These are phyloP conservation scores for Encephalitozoon hellem DNA, from an alignment of 371 early-diverging fungal species.

Conservation along the genomic window DNA sequence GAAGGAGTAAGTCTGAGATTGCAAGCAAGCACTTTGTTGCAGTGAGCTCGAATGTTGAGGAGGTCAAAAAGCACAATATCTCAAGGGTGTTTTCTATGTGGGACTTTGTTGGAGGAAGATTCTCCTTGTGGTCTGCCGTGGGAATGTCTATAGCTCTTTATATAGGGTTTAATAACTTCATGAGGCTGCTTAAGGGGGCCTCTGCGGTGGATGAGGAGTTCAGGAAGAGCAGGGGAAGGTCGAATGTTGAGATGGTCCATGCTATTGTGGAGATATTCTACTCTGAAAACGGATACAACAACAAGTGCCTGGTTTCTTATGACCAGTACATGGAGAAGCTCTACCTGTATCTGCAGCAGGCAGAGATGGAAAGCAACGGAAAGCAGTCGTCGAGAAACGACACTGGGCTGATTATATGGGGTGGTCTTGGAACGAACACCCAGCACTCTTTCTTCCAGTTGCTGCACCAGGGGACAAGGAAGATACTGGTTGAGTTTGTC, in stretches of 20 bases:
- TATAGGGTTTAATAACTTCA: conserved; percentile 87
- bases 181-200: conserved; percentile 76
- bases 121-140: conserved; percentile 96
- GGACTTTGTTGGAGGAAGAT: conserved; percentile 99
- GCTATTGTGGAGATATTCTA: conserved; percentile 89
- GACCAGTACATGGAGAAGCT: conserved; percentile 91
- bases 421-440: conserved; percentile 94
- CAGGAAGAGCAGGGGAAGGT: conserved; percentile 69
- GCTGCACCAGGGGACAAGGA: conserved; percentile 92
- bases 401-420: conserved; percentile 95
- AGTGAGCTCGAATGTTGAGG: conserved; percentile 79
- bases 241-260: conserved; percentile 81
- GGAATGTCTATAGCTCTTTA: conserved; percentile 85
- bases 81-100: conserved; percentile 96
- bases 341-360: conserved; percentile 87
- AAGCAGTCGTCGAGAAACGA: conserved; percentile 77
- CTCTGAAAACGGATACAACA: conserved; percentile 70
- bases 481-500: conserved; percentile 85
- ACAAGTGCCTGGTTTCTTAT: conserved; percentile 87
- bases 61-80: conserved; percentile 80
- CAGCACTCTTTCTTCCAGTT: conserved; percentile 99
- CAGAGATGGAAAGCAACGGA: conserved; percentile 99
- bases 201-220: conserved; percentile 91
- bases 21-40: conserved; percentile 85
- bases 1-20: conserved; percentile 62